These are phyloP conservation scores for Diaporthe sp. DNA, from an alignment of 2,329 filamentous ascomycete species.

Conservation along the genomic window DNA sequence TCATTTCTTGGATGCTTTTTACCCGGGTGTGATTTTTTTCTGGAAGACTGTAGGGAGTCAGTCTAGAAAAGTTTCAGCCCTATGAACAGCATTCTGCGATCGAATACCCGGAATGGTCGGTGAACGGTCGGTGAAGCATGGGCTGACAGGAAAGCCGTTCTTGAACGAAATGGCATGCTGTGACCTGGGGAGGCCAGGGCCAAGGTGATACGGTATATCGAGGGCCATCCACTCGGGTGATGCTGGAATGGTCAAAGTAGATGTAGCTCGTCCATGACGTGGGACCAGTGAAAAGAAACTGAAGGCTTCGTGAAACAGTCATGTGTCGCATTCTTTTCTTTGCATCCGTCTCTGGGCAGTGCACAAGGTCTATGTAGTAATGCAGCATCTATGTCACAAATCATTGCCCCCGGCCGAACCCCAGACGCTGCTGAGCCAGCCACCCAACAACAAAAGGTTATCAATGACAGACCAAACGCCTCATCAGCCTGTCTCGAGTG, in stretches of 20 bases:
- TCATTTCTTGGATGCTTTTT: conserved; percentile 2
- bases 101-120: conserved; percentile 15
- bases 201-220: neutral
- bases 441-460: conserved; percentile 4
- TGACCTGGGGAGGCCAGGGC: neutral
- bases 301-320: conserved; percentile 14
- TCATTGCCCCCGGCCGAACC: neutral
- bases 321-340: conserved; percentile 28
- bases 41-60: neutral
- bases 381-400: conserved; percentile 21
- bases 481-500: conserved; percentile 16
- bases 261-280: neutral
- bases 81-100: conserved; percentile 26
- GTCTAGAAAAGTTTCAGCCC: conserved; percentile 13
- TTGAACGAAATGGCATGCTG: conserved; percentile 1
- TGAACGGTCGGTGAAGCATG: conserved; percentile 3
- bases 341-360: neutral
- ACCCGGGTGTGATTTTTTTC: neutral
- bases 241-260: neutral
- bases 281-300: neutral
- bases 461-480: conserved; percentile 31
- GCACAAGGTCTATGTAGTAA: conserved; percentile 30
- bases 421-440: conserved; percentile 23
- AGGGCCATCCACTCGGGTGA: neutral
- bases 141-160: conserved; percentile 8